These are phyloP conservation scores for Pelargonium australe DNA, from an alignment of 441 rosid species.

Conservation along the genomic window DNA sequence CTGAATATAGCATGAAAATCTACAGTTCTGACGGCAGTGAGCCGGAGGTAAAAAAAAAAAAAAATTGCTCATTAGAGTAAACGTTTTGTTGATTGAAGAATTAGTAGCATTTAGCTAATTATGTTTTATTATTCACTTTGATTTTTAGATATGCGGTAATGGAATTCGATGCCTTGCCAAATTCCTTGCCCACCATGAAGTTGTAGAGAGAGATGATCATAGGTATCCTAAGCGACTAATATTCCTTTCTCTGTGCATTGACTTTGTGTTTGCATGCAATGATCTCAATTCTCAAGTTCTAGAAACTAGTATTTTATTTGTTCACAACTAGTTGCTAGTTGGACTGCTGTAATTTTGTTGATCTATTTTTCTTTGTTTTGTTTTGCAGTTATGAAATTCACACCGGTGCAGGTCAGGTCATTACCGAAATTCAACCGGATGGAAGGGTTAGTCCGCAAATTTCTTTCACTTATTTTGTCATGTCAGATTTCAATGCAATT, in stretches of 20 bases:
- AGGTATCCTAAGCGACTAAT: neutral
- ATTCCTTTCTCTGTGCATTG: neutral
- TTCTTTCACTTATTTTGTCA: neutral
- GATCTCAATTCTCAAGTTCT: neutral
- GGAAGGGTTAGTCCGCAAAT: conserved; percentile 42
- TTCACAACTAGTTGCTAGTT: neutral
- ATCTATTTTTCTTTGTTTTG: neutral
- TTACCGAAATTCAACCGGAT: conserved; percentile 83
- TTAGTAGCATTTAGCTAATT: neutral
- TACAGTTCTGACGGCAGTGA: conserved; percentile 95
- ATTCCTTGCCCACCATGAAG: conserved; percentile 80
- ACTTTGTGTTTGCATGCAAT: neutral
- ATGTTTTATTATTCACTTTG: neutral
- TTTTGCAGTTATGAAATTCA: conserved; percentile 60
- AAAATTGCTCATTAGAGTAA: neutral
- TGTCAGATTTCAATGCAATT: no score
- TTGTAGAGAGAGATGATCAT: conserved; percentile 48
- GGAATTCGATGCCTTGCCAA: conserved; percentile 92
- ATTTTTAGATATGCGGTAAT: conserved; percentile 62
- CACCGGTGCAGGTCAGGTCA: conserved; percentile 90
- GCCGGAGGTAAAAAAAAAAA: conserved; percentile 66
- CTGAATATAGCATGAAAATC: conserved; percentile 83
- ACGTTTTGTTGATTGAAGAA: neutral
- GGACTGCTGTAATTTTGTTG: neutral
- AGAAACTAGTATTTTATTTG: neutral